Percentiles rank a stretch among this genome's conserved stretches.
These are phyloP conservation scores for Oryza rufipogon DNA, from an alignment of 176 grass and related monocot species.

Conservation along the genomic window DNA sequence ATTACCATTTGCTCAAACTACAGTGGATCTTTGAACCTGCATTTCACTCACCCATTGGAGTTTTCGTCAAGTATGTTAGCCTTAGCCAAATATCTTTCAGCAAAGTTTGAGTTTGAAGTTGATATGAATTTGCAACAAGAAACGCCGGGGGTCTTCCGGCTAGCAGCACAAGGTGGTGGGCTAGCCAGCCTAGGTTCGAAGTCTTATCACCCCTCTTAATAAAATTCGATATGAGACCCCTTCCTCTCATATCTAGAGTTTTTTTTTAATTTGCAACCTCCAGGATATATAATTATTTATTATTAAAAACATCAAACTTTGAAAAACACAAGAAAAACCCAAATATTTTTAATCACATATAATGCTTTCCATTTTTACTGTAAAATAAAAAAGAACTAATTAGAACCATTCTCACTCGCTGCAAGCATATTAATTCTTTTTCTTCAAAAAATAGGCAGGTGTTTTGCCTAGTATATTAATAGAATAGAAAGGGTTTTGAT, in stretches of 20 bases:
- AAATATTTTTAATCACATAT: background rate
- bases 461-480: too few relatives aligned
- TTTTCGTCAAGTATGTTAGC: constrained; percentile 28
- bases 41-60: constrained; percentile 21
- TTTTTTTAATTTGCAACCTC: background rate
- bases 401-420: background rate
- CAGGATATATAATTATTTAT: background rate
- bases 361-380: background rate
- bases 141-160: too few relatives aligned
- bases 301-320: background rate
- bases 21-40: constrained; percentile 31
- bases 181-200: too few relatives aligned
- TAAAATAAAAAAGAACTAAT: background rate
- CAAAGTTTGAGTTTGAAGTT: constrained; percentile 13
- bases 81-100: constrained; percentile 17
- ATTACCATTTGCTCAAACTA: constrained; percentile 23
- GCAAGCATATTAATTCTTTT: too few relatives aligned
- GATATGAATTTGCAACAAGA: background rate
- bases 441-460: too few relatives aligned
- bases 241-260: too few relatives aligned
- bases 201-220: too few relatives aligned
- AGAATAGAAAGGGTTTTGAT: too few relatives aligned
- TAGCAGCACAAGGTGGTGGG: too few relatives aligned
- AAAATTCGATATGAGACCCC: too few relatives aligned
- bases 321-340: background rate